Evolutionary conservation across 1,284 basidiomycete species (phyloP).

Genomic region (Caloboletus firmus): DNA sequence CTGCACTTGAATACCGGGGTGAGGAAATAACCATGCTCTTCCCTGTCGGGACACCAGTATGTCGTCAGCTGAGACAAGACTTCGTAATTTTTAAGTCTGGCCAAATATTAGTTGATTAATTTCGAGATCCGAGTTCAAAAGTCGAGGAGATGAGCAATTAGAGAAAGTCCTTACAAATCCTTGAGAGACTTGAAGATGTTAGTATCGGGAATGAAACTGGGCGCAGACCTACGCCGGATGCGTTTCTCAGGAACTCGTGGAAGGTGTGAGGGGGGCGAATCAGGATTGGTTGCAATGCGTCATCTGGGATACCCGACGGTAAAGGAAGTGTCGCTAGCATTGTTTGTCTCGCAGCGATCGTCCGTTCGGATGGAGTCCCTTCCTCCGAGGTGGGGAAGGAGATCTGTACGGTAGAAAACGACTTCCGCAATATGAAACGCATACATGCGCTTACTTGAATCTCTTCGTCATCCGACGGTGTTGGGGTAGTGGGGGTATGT

Average conservation of each 20-base stretch:
- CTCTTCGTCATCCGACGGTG: conserved; percentile 1
- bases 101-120: not conserved
- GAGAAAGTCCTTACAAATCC: conserved; percentile 45
- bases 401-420: conserved; percentile 8
- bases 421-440: not conserved
- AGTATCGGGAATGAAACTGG: conserved; percentile 8
- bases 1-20: conserved; percentile 69
- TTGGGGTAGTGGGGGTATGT: not conserved
- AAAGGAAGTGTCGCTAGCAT: conserved; percentile 59
- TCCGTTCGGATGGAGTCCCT: conserved; percentile 45
- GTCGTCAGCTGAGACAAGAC: conserved; percentile 66
- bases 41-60: conserved; percentile 72
- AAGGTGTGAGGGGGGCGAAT: conserved; percentile 62
- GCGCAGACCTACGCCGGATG: conserved; percentile 50
- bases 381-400: conserved; percentile 20
- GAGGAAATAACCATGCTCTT: conserved; percentile 77
- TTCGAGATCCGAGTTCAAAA: not conserved
- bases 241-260: conserved; percentile 66
- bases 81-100: conserved; percentile 62
- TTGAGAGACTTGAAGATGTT: conserved; percentile 39
- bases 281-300: conserved; percentile 62
- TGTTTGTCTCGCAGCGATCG: conserved; percentile 53
- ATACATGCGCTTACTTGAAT: conserved; percentile 25
- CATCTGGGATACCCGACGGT: conserved; percentile 59
- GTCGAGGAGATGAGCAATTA: not conserved